Percentiles rank a stretch among this genome's conserved stretches.
phyloP scores from a whole-genome alignment of 1,284 basidiomycete species.

The Ustilago loliicola region DNA sequence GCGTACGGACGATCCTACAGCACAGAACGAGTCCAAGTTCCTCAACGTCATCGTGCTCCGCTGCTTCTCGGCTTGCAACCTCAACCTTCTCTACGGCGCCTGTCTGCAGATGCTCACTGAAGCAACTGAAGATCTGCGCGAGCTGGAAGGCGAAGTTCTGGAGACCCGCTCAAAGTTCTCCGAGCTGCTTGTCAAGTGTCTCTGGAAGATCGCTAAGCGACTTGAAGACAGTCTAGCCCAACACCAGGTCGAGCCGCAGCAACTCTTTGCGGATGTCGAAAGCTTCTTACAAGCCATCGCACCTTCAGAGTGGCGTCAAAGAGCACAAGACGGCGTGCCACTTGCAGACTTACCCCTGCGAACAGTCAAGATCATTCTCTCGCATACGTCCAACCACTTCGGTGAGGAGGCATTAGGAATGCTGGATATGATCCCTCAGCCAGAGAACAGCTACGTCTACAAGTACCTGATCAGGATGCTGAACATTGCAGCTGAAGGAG shows the following conservation, averaged over 20 bases:
- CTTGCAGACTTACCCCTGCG: conserved; percentile 96
- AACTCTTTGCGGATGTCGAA: conserved; percentile 93
- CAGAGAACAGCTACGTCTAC: conserved; percentile 67
- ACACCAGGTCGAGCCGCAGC: conserved; percentile 83
- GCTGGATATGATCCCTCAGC: conserved; percentile 61
- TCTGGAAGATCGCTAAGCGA: conserved; percentile 97
- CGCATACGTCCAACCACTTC: conserved; percentile 71
- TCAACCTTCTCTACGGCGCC: conserved; percentile 89
- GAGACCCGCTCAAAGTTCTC: conserved; percentile 81
- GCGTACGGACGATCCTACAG: conserved; percentile 64
- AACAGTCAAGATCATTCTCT: conserved; percentile 81
- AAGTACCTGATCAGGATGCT: conserved; percentile 64
- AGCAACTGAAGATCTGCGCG: conserved; percentile 87
- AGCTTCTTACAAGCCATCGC: conserved; percentile 92
- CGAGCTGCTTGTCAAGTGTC: conserved; percentile 95
- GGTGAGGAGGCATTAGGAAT: conserved; percentile 62
- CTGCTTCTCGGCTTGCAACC: conserved; percentile 88
- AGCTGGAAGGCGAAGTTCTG: conserved; percentile 69
- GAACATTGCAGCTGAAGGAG: conserved; percentile 48
- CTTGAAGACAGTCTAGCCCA: conserved; percentile 91
- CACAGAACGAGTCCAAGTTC: conserved; percentile 87
- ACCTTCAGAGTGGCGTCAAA: conserved; percentile 93
- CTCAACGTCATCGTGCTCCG: conserved; percentile 98
- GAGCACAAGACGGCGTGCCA: conserved; percentile 89
- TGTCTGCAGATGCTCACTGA: conserved; percentile 86